Conservation (phyloP, 257 asterid genomes). For the Salvia miltiorrhiza region DNA sequence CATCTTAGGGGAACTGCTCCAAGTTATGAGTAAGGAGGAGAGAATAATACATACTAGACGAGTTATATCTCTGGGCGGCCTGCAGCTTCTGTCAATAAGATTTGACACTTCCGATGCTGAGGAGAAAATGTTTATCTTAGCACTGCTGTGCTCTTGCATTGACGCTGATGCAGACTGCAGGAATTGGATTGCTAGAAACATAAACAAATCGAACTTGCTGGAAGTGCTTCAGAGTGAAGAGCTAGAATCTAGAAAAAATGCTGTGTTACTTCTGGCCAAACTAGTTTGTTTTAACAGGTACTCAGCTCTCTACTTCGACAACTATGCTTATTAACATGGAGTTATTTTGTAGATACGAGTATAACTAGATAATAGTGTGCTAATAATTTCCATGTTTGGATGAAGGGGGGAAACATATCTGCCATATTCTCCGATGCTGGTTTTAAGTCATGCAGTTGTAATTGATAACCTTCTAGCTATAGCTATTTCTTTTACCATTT, state of each 20-base stretch:
- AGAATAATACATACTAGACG: slow-evolving; percentile 35
- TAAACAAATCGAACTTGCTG: slow-evolving; percentile 40
- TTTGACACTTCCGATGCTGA: slow-evolving; percentile 35
- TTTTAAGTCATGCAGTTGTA: neutral
- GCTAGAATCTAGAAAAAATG: slow-evolving; percentile 27
- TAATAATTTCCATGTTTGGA: neutral
- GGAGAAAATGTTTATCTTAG: slow-evolving; percentile 46
- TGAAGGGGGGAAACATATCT: too few species aligned
- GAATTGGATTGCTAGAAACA: slow-evolving; percentile 38
- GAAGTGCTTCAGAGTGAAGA: slow-evolving; percentile 43
- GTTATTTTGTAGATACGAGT: neutral
- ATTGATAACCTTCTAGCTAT: neutral
- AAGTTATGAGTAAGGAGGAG: slow-evolving; percentile 44
- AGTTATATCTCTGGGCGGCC: slow-evolving; percentile 52
- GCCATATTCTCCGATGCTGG: neutral
- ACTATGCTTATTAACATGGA: neutral
- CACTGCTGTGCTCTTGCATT: slow-evolving; percentile 46
- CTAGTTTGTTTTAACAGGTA: slow-evolving; percentile 76
- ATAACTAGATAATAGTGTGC: neutral
- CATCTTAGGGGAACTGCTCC: slow-evolving; percentile 45
- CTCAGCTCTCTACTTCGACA: neutral
- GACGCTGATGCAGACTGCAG: slow-evolving; percentile 50
- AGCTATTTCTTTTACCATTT: neutral
- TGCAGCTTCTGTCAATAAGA: slow-evolving; percentile 51
- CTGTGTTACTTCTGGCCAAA: slow-evolving; percentile 45